phyloP scores from a whole-genome alignment of 139 green algal genomes.

The Dunaliella primolecta region DNA sequence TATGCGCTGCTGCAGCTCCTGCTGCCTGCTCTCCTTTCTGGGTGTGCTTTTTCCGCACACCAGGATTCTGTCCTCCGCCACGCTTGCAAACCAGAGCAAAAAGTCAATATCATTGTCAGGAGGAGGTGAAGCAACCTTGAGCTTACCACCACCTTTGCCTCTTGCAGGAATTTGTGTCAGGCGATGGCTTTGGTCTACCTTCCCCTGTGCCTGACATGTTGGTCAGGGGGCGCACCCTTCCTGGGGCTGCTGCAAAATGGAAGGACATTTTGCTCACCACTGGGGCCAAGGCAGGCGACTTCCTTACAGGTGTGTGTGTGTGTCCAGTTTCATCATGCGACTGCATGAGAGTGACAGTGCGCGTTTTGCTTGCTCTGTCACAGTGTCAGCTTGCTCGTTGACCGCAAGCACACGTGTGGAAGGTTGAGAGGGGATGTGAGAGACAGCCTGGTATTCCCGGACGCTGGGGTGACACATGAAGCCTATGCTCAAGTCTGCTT shows the following conservation, averaged over 20 bases:
- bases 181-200: slow-evolving; percentile 19
- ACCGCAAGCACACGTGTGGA: too few species aligned
- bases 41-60: too few species aligned
- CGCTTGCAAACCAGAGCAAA: too few species aligned
- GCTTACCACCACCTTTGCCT: neutral
- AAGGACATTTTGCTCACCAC: slow-evolving; percentile 25
- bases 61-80: too few species aligned
- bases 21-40: too few species aligned
- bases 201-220: slow-evolving; percentile 18
- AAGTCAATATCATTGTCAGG: neutral
- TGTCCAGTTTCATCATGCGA: neutral
- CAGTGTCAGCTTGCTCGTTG: too few species aligned
- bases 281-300: slow-evolving; percentile 8
- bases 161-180: slow-evolving; percentile 19
- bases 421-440: too few species aligned
- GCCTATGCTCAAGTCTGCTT: too few species aligned
- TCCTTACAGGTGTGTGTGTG: slow-evolving; percentile 13
- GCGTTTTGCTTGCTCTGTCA: neutral
- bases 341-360: neutral
- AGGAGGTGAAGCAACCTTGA: neutral
- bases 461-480: too few species aligned
- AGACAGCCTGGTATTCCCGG: too few species aligned
- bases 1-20: too few species aligned
- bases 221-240: neutral
- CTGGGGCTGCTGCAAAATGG: slow-evolving; percentile 16